These are phyloP conservation scores for Yarrowia yakushimensis DNA, from an alignment of 805 yeast genomes.

Conservation along the genomic window DNA sequence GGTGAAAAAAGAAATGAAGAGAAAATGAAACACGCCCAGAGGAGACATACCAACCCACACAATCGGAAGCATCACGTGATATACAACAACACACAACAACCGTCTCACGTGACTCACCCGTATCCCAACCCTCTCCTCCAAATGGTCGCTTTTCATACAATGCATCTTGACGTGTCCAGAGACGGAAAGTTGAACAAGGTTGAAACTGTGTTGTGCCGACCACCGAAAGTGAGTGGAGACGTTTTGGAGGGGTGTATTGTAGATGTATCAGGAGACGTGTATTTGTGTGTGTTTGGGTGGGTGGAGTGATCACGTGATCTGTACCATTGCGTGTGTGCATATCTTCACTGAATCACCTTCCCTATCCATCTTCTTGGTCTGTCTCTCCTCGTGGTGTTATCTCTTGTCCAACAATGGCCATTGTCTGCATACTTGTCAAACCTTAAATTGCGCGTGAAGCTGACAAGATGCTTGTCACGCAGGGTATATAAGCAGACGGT, in stretches of 20 bases:
- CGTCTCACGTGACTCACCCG: neutral
- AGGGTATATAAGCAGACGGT: neutral
- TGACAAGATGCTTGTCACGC: neutral
- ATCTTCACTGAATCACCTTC: no score
- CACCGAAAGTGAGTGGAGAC: neutral
- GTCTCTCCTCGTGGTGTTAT: neutral
- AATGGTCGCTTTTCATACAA: no score
- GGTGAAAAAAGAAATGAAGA: neutral
- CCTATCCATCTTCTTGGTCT: neutral
- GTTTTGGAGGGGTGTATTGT: no score
- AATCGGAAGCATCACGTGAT: no score
- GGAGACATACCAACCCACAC: no score
- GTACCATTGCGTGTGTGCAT: no score
- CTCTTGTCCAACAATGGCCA: neutral
- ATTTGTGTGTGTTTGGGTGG: neutral
- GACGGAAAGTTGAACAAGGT: neutral
- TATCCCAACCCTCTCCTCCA: no score
- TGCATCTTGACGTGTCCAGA: slow-evolving; percentile 4
- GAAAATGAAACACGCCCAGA: neutral
- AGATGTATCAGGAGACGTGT: neutral
- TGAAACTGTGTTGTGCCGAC: neutral
- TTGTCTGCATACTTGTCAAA: neutral
- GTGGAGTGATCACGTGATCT: neutral
- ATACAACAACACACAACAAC: no score
- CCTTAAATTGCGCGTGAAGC: neutral